These are phyloP conservation scores for Aspergillus sp. DNA, from an alignment of 2,329 filamentous ascomycete genomes.

Conservation along the genomic window DNA sequence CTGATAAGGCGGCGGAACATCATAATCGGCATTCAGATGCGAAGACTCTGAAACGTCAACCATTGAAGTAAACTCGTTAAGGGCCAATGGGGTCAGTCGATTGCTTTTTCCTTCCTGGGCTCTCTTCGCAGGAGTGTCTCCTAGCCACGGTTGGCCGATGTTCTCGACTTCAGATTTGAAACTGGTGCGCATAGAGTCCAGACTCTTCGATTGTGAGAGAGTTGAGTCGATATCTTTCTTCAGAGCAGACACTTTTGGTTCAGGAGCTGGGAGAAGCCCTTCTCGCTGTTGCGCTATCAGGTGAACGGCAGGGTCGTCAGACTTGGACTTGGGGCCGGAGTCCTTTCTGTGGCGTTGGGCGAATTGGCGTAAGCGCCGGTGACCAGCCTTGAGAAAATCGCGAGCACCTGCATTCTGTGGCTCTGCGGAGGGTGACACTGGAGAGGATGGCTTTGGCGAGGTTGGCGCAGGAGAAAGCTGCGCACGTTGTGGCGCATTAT, in stretches of 20 bases:
- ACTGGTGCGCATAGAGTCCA: slow-evolving; percentile 17
- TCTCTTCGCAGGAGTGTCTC: slow-evolving; percentile 14
- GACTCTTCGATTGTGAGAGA: slow-evolving; percentile 8
- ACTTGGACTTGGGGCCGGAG: slow-evolving; percentile 12
- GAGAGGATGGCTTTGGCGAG: no score
- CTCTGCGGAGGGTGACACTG: slow-evolving; percentile 7
- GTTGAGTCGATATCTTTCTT: slow-evolving; percentile 16
- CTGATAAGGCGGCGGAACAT: slow-evolving; percentile 13
- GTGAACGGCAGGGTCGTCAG: slow-evolving; percentile 18
- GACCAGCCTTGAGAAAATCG: slow-evolving; percentile 21
- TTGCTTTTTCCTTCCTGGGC: slow-evolving; percentile 9
- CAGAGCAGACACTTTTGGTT: slow-evolving; percentile 9
- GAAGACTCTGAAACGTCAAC: slow-evolving; percentile 24
- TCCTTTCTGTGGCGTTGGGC: slow-evolving; percentile 23
- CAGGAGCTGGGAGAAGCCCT: slow-evolving; percentile 17
- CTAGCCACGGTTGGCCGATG: slow-evolving; percentile 31
- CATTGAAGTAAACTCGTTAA: slow-evolving; percentile 25
- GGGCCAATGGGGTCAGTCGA: slow-evolving; percentile 19
- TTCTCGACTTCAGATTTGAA: slow-evolving; percentile 26
- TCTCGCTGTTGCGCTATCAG: slow-evolving; percentile 22
- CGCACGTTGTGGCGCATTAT: no score
- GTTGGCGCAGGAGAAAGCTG: slow-evolving; percentile 7
- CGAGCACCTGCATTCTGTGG: slow-evolving; percentile 18
- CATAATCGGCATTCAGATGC: slow-evolving; percentile 14
- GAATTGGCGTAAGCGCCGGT: slow-evolving; percentile 27